These are phyloP conservation scores for Themeda triandra DNA, from an alignment of 176 grass and related monocot genomes.

Conservation along the genomic window DNA sequence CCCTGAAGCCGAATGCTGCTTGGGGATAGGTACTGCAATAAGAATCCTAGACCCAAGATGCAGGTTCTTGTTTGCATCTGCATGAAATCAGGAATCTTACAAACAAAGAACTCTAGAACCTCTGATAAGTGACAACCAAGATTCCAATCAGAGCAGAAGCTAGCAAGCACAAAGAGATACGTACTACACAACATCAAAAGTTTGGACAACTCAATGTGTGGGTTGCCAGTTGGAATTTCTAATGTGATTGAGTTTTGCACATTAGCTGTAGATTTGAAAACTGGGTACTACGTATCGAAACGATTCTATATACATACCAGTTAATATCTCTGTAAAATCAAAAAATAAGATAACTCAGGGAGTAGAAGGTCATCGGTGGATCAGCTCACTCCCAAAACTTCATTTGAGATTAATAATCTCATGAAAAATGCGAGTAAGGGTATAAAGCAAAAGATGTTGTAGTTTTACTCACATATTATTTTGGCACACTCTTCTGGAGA, in stretches of 20 bases:
- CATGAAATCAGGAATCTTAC: background rate
- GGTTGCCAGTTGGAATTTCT: too few relatives aligned
- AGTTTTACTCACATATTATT: conserved; percentile 60
- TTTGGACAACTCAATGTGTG: too few relatives aligned
- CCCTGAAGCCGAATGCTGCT: conserved; percentile 70
- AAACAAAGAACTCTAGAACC: too few relatives aligned
- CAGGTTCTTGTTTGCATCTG: conserved; percentile 77
- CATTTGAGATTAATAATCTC: background rate
- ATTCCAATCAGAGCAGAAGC: too few relatives aligned
- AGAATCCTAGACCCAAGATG: conserved; percentile 72
- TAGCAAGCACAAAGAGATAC: too few relatives aligned
- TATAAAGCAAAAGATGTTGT: background rate
- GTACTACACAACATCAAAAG: too few relatives aligned
- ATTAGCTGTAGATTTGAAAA: background rate
- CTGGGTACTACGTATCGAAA: background rate
- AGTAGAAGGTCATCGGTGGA: background rate
- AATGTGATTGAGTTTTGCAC: too few relatives aligned
- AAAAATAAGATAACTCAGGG: background rate
- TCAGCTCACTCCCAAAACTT: background rate
- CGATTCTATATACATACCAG: background rate
- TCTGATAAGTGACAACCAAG: too few relatives aligned
- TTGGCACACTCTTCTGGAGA: conserved; percentile 83
- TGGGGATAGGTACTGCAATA: conserved; percentile 83
- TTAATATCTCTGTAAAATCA: background rate
- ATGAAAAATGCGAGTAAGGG: background rate